Evolutionary conservation across 306 rosid genomes (phyloP), one percentile per base, ranked within the genome.

Genomic region (Vigna mungo): DNA sequence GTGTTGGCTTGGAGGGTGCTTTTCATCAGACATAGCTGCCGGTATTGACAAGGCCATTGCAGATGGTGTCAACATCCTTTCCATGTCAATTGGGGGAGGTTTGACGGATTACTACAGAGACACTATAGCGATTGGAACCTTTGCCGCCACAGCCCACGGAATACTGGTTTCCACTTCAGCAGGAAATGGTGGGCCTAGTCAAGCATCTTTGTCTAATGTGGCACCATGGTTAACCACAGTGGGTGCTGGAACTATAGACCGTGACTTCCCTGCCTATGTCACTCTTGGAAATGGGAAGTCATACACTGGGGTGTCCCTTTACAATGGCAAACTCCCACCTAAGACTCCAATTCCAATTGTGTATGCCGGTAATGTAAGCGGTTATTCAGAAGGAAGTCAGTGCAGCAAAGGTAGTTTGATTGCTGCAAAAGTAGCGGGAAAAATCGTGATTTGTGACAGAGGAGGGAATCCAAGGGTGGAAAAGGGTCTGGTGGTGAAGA

Each of bases 171-270:
- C 97, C 6, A 85, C 81, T 73, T 89, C 98, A 17, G 98, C 97
- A 7, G 98, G 98, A 61, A 94, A 94, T 78, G 73, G 80, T 21
- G 98, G 98, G 30, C 96, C 97, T 5, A 54, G 76, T 2, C 7
- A 78, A 0, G 83, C 72, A 32, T 71, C 83, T 67, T 58, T 92
- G 84, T 53, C 83, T 20, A 92, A 90, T 44, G 87, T 85, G n/a
- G 97, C 98, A 0, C 98, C 98, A 6, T 94, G 97, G 98, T 56
- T 87, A 62, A 90, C 85, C 70, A 89, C 93, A 0, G 98, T 95
- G 5, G 97, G 98, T 16, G 97, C 97, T 1, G 98, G 98, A 78
- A 90, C 98, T 39, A 60, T 95, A 58, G 98, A 92, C 86, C 93
- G 98, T 21, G 92, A 92, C 64, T 95, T 95, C 82, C 98, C 98